Conservation (phyloP, 495 filamentous ascomycete genomes). For the Tuber borchii region DNA sequence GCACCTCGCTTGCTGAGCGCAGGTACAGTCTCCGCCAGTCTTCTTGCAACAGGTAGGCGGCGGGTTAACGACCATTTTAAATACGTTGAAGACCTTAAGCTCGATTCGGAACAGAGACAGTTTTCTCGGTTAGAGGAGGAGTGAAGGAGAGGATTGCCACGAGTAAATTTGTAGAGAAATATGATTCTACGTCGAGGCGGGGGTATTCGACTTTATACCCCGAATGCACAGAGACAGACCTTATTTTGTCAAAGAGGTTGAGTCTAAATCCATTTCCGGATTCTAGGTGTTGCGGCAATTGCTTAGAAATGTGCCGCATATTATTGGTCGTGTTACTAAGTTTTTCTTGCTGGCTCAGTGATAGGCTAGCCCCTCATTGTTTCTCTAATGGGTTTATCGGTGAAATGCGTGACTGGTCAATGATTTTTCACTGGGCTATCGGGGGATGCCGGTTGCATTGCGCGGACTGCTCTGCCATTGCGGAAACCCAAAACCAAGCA, state of each 20-base stretch:
- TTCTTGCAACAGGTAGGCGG: slow-evolving; percentile 36
- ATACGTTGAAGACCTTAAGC: not conserved
- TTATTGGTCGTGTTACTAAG: not conserved
- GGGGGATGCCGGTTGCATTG: no score
- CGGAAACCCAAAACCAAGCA: no score
- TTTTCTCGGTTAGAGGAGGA: not conserved
- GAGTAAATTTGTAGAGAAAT: not conserved
- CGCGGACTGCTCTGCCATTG: no score
- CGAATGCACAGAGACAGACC: not conserved
- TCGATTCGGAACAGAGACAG: not conserved
- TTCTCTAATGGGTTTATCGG: not conserved
- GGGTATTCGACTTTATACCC: not conserved
- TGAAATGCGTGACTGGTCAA: no score
- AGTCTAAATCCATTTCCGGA: not conserved
- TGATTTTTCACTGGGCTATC: no score
- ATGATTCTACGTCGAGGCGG: not conserved
- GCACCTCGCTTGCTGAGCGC: slow-evolving; percentile 59
- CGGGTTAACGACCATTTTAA: slow-evolving; percentile 21
- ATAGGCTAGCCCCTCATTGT: not conserved
- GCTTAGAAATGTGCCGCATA: not conserved
- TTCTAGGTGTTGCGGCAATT: not conserved
- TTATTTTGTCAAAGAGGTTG: not conserved
- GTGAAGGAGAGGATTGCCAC: not conserved
- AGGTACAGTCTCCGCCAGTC: slow-evolving; percentile 25
- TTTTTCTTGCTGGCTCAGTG: not conserved